Base-by-base conservation (phyloP, 352 stramenopile species). In the Globisporangium nodosum region DNA sequence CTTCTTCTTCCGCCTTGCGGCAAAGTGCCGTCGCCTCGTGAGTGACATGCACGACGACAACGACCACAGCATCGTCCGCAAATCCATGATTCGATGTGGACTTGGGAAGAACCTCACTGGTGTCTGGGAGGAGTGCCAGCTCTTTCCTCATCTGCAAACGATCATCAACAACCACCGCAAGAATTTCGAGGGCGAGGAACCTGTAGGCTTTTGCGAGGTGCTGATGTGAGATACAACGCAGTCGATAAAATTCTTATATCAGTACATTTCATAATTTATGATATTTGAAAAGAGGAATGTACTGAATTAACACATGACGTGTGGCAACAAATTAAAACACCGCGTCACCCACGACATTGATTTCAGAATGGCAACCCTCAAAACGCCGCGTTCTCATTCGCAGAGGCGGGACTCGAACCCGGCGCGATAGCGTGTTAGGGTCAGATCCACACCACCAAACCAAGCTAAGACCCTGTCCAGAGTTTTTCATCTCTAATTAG, bases 61-160 rank as follows among this genome's bases (percentile, higher is more conserved):
- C 20, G 39, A 57, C 5, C 16, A 64, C 30, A 61, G 16, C 20
- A 37, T 61, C 45, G 55, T 54, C 24, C 61, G 47, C 7, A 68
- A 68, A 40, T 15, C 50, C 3, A 64, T 68, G 61, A 68, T 68
- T 15, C 33, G 52, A 7, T 68, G 61, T 51, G 55, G 61, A 3
- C 37, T 63, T 1, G 42, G 40, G 27, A 60, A 57, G 18, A 60
- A 63, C 6, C 9, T 58, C 4, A 63, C 45, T 30, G 61, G 61
- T 24, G 31, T 31, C 2, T 68, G 61, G 61, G 52, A 63, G 31
- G 61, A 55, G 31, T 11, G 21, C 3, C 61, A 68, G 39, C 52
- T 63, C 5, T 50, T 43, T 43, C 55, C 56, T 5, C 24, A 64
- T 21, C 48, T 68, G 9, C 50, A 68, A 18, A 33, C 12, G 27